phyloP scores from a whole-genome alignment of 768 basidiomycete genomes.

The Phanerodontia chrysosporium region DNA sequence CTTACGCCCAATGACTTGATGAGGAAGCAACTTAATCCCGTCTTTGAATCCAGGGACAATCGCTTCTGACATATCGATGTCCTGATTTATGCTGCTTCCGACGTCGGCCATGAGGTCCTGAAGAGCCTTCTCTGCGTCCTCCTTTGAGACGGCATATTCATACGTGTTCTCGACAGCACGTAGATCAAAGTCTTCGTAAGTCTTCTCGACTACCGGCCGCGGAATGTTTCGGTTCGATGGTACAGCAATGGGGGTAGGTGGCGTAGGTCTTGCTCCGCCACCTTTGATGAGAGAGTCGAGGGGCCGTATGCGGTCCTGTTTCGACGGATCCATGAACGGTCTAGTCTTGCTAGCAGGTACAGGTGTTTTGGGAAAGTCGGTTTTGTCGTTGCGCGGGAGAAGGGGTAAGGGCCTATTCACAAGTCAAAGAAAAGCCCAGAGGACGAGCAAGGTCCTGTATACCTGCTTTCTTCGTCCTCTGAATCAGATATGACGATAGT shows the following conservation, averaged over 20 bases:
- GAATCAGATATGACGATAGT: constrained; percentile 22
- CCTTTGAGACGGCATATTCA: constrained; percentile 15
- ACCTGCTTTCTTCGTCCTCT: constrained; percentile 16
- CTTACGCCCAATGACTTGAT: constrained; percentile 78
- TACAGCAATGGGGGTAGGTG: constrained; percentile 27
- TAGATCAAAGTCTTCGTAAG: constrained; percentile 31
- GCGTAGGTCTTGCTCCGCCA: not conserved
- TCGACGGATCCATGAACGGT: not conserved
- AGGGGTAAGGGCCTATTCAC: not conserved
- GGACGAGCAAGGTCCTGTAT: not conserved
- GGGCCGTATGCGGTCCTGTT: not conserved
- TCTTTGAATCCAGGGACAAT: constrained; percentile 75
- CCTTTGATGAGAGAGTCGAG: not conserved
- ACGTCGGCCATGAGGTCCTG: constrained; percentile 29
- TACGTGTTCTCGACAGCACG: constrained; percentile 20
- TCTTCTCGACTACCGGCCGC: constrained; percentile 20
- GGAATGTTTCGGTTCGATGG: constrained; percentile 29
- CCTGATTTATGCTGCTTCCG: constrained; percentile 28
- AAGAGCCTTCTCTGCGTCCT: constrained; percentile 22
- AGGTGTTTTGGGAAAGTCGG: not conserved
- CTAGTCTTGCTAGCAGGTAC: not conserved
- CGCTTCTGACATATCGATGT: constrained; percentile 61
- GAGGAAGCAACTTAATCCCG: constrained; percentile 69
- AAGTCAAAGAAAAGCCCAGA: too few relatives aligned
- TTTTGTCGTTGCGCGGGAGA: not conserved